Evolutionary conservation across 2,329 filamentous ascomycete species (phyloP).

Genomic region (Cercospora beticola): DNA sequence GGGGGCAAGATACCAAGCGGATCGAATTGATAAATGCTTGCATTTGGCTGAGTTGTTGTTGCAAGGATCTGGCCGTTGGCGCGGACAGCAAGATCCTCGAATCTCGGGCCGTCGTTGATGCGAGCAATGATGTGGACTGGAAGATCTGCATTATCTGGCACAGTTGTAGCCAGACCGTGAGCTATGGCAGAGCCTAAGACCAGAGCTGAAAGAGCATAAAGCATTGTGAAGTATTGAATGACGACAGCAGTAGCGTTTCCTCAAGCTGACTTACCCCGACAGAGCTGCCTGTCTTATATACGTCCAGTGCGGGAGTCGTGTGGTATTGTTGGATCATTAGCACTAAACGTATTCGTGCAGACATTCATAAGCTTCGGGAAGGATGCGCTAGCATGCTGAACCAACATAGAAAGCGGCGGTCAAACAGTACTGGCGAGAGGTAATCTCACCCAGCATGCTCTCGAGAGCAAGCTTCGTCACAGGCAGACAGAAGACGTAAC

Average conservation of each 20-base stretch:
- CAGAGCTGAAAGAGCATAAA: not conserved
- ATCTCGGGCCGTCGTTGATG: not conserved
- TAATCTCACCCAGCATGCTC: not conserved
- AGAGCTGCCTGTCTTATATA: not conserved
- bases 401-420: not conserved
- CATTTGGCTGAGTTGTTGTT: conserved; percentile 11
- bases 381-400: not conserved
- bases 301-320: not conserved
- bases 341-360: not conserved
- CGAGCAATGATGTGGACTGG: not conserved
- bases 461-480: not conserved
- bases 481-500: not conserved
- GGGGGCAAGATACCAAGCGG: conserved; percentile 12
- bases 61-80: conserved; percentile 13
- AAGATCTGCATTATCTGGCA: not conserved
- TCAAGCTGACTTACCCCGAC: not conserved
- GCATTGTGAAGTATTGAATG: not conserved
- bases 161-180: not conserved
- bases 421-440: not conserved
- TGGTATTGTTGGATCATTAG: not conserved
- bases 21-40: conserved; percentile 15
- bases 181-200: not conserved
- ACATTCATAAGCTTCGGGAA: not conserved
- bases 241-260: not conserved
- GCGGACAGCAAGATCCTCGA: conserved; percentile 14